Evolutionary conservation across 768 basidiomycete genomes (phyloP), one percentile per base, ranked within the genome.

Genomic region (Xerocomus spinulosus): DNA sequence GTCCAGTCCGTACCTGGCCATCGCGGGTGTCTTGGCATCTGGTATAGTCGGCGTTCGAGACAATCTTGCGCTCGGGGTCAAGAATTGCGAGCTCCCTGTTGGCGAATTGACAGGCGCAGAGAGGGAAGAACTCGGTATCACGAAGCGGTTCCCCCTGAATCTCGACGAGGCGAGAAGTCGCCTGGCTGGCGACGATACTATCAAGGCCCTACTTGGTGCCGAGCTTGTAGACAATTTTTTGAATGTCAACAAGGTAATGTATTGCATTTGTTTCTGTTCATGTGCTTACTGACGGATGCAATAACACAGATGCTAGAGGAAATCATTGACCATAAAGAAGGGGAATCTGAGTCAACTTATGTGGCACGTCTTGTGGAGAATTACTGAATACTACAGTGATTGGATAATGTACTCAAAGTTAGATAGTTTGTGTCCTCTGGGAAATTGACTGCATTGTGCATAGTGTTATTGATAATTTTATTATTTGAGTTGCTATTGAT

Each of bases 1-100:
- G 4, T 74, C 82, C 0, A 82, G 77, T 58, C 66, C 77, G 2
- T 76, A 89, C 58, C 57, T 87, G 15, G 81, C 74, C 2, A 57
- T 85, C 8, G 78, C 83, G 0, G 76, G 70, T 0, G 52, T 87
- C 5, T 54, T 88, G 32, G 78, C 71, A 2, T 76, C 74, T 7
- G 87, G 85, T 0, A 50, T 75, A 26, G 54, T 63, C 0, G 85
- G 82, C 0, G 68, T 89, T n/a, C 21, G 64, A 20, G 64, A 71
- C 2, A 55, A 63, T 17, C 53, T 55, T 18, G 53, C 61, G 44
- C 69, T 86, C 42, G 53, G 30, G 5, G 61, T 73, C 18, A 56
- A 67, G 46, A 73, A 77, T 40, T 72, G 71, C 45, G 47, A 55
- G 5, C 66, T 63, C 47, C 59, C 55, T n/a, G 78, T 76, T 8